Evolutionary conservation across 345 rosid genomes (phyloP).

Genomic region (Excoecaria cochinchinensis): DNA sequence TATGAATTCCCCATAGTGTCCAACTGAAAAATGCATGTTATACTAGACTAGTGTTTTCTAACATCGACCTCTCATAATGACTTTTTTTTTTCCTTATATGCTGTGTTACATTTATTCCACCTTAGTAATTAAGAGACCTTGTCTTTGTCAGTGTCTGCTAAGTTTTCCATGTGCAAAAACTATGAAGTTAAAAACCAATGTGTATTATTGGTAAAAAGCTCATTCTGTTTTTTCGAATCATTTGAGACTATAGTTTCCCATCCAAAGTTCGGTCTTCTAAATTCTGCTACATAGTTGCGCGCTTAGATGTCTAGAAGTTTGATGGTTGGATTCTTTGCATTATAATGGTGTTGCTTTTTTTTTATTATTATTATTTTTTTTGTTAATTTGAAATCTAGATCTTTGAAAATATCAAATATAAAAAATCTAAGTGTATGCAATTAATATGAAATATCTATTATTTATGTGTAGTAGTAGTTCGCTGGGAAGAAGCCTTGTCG

Average conservation of each 20-base stretch:
- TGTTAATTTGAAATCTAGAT: background rate
- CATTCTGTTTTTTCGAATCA: background rate
- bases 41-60: background rate
- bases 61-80: background rate
- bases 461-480: background rate
- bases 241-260: background rate
- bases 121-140: background rate
- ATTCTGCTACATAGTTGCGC: too few relatives aligned
- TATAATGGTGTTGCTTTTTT: too few relatives aligned
- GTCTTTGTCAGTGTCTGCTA: background rate
- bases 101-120: background rate
- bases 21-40: background rate
- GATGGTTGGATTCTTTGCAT: too few relatives aligned
- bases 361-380: too few relatives aligned
- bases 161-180: constrained; percentile 5
- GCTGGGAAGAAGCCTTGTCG: background rate
- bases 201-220: background rate
- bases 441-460: background rate
- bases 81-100: background rate
- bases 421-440: background rate
- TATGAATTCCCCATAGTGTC: too few relatives aligned
- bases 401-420: background rate
- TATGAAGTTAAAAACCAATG: background rate
- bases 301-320: too few relatives aligned
- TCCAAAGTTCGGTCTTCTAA: background rate